Evolutionary conservation across 352 stramenopile species (phyloP).

Genomic region (Phytophthora nicotianae): DNA sequence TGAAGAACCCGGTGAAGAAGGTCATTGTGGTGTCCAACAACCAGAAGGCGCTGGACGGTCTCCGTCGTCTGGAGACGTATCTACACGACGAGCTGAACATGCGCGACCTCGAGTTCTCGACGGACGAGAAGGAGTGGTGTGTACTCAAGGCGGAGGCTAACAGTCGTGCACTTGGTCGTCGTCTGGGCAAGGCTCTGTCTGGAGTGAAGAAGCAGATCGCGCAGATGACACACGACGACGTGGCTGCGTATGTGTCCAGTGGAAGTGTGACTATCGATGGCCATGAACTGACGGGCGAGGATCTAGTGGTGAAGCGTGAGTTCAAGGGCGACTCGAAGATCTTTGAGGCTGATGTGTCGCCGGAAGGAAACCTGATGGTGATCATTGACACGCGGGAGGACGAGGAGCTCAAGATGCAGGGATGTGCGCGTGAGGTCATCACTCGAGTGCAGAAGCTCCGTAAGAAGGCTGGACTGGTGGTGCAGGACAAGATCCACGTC

Average conservation of each 20-base stretch:
- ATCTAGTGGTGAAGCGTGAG: conserved; percentile 94
- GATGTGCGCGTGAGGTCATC: conserved; percentile 96
- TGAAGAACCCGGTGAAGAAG: conserved; percentile 97
- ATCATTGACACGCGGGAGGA: conserved; percentile 96
- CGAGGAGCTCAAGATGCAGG: conserved; percentile 94
- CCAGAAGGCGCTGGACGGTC: conserved; percentile 69
- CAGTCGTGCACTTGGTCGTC: conserved; percentile 94
- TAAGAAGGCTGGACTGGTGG: conserved; percentile 95
- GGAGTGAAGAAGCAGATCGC: conserved; percentile 88
- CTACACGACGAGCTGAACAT: conserved; percentile 98
- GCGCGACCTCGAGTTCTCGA: conserved; percentile 91
- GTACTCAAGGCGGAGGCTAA: conserved; percentile 95
- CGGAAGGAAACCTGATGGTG: conserved; percentile 93
- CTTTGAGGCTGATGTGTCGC: conserved; percentile 90
- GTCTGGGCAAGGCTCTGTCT: conserved; percentile 97
- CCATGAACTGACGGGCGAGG: conserved; percentile 84
- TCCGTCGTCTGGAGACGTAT: conserved; percentile 92
- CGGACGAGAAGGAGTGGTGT: conserved; percentile 92
- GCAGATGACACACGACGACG: conserved; percentile 72
- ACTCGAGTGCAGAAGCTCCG: conserved; percentile 98
- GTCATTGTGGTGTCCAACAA: conserved; percentile 96
- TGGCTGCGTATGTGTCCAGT: conserved; percentile 68
- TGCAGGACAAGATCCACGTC: conserved; percentile 96
- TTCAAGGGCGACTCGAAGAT: conserved; percentile 94
- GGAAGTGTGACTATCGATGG: conserved; percentile 85